Evolutionary conservation across 495 filamentous ascomycete genomes (phyloP), one percentile per base, ranked within the genome.

Genomic region (Xylaria intraflava): DNA sequence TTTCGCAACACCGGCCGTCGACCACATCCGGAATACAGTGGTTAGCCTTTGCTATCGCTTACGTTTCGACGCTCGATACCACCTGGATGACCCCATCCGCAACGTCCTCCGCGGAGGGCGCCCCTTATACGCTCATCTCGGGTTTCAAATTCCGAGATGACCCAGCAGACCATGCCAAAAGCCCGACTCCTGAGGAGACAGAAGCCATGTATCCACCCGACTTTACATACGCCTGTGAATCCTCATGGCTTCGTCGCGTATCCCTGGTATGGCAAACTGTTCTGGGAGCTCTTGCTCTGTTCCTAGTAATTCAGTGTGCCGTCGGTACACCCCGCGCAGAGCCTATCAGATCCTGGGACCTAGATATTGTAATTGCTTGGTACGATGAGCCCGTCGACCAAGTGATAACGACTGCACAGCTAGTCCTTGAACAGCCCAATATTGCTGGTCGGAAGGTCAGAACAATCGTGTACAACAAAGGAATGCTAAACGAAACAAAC

Each of bases 381-480:
- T 55, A 55, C 20, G 52, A 55, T 30, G 52, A 55, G 52, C 52
- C 52, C 24, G 11, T 55, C 27, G 52, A 55, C 12, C 52, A 55
- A 44, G 52, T 55, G 33, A 14, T 55, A 14, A 26, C 19, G 9
- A 55, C 52, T 26, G 38, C 22, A 20, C 44, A 49, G 42, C 45
- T 55, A 5, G 45, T 27, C 27, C 44, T 49, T 14, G 44, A 55
- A 0, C 36, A 48, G 23, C 45, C 52, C 9, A 55, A 43, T 22
- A 30, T 55, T 12, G 36, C 52, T 20, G 52, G 36, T 26, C 52
- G 43, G 12, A 55, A 49, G 16, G 52, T 55, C 4, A 41, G 52
- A 19, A 55, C 52, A n/a, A 49, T 55, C 31, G 52, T 55, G 26
- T 55, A 55, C 29, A 55, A 55, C 38, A 55, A 55, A 43, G 52